Conservation (phyloP, 2,329 filamentous ascomycete species). For the Botrytis elliptica region DNA sequence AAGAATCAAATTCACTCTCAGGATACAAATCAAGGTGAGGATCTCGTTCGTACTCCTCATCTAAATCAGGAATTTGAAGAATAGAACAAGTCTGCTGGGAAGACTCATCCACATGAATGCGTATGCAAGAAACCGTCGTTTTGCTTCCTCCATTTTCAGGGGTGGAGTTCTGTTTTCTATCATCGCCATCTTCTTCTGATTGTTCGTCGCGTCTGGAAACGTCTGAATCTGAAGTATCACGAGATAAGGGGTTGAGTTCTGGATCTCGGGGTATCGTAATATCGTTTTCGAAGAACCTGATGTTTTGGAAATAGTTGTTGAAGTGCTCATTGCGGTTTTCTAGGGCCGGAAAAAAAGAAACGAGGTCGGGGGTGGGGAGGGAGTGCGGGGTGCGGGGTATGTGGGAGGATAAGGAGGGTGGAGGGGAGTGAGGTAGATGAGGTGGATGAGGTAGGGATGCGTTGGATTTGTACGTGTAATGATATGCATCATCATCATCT, state of each 20-base stretch:
- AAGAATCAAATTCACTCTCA: background rate
- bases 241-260: background rate
- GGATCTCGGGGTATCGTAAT: background rate
- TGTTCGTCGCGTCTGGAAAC: background rate
- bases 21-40: background rate
- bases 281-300: accelerated
- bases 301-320: background rate
- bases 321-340: background rate
- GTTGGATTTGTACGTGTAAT: background rate
- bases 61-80: background rate
- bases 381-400: background rate
- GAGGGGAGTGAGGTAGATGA: background rate
- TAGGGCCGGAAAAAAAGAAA: background rate
- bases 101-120: background rate
- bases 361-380: background rate
- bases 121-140: background rate
- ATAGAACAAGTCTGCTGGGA: background rate
- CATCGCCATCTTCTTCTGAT: background rate
- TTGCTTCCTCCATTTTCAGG: background rate
- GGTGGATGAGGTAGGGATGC: background rate
- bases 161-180: background rate
- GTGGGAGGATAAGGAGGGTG: background rate
- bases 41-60: background rate
- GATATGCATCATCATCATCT: background rate
- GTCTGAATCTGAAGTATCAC: background rate